Evolutionary conservation across 106 monocot genomes (phyloP), one percentile per base, ranked within the genome.

Genomic region (Dioscorea dumetorum): DNA sequence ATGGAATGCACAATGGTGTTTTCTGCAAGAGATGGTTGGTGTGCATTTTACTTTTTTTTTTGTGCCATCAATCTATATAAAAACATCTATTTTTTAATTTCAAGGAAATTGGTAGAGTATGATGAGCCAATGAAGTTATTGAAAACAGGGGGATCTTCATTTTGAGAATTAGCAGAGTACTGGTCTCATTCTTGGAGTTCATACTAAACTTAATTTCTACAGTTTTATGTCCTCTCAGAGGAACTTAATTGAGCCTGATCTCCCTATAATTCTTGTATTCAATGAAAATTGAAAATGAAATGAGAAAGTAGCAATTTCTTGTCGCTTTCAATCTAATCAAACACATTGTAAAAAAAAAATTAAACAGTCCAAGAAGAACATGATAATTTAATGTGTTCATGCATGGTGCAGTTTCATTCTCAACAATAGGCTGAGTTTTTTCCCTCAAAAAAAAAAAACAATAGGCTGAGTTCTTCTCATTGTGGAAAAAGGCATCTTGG

Each of bases 1-100:
- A 89, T 97, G 89, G 97, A 97, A 79, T 87, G 88, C 76, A 83
- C 82, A 17, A 89, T 58, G 80, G 91, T 97, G 22, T 86, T 97
- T 64, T 80, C 82, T 53, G 80, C 92, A 49, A 89, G 89, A 50
- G 91, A 92, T 63, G 97, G 97, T 97, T 34, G 76, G 81, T 65
- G 28, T 22, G 11, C 0, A 19, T 54, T 19, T 19, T 54, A 54
- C 1, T 51, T 17, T 16, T 8, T 5, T 33, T 91, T 91, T 72
- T 87, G 88, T 67, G 73, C 86, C 28, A 97, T 88, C 0, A 91
- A 97, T 67, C 5, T 54, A 54, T 54, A 1, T 19, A 2, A 19
- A 22, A 4, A n/a, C n/a, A 7, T 14, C 16, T 11, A 16, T 28
- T 35, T 3, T 12, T 58, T 41, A 41, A 5, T 19, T 76, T 22